Base-by-base conservation (phyloP, 1,284 basidiomycete species). In the Psilocybe mexicana region DNA sequence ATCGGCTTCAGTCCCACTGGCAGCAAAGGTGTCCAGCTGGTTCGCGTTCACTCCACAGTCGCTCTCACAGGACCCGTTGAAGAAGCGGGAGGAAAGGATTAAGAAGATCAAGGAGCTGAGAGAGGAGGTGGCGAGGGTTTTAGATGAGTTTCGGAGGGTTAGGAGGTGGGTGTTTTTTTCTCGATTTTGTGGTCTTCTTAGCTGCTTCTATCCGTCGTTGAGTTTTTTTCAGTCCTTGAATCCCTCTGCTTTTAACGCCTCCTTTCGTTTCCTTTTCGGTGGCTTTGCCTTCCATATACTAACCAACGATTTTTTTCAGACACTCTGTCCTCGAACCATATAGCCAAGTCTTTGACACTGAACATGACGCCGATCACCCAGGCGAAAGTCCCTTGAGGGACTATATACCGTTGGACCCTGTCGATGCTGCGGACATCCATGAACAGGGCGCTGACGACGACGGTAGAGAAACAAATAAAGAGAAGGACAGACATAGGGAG, bases 301-400 rank as follows among this genome's bases (percentile, higher is more conserved):
- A 38, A 14, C 2, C 38, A 1, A 46, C 4, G 38, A 23, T 14
- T 52, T 36, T 7, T 52, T 36, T 7, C 45, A 88, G 91, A 55
- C 77, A 86, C 46, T 70, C 71, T 1, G 82, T 94, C 11, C 70
- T 94, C 1, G 86, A 88, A 53, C 90, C 92, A 0, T 94, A 92
- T 66, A 78, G 80, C 8, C 71, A 79, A 23, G 76, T 83, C 0
- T 86, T 92, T 58, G 83, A 88, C 3, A 49, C 60, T 12, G 45
- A 55, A 5, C 23, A 53, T 6, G 24, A 14, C 52, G 28, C 43
- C 59, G n/a, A 36, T 25, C 38, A 40, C 8, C 38, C 38, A 40
- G 38, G 12, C 3, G 38, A 28, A 8, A 47, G 45, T 47, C 24
- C 6, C 24, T 8, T 8, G 24, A 8, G 10, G 11, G 45, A 47